Evolutionary conservation across 177 flowering plant genomes (phyloP), one percentile per base, ranked within the genome.

Genomic region (Vitis hybrid): DNA sequence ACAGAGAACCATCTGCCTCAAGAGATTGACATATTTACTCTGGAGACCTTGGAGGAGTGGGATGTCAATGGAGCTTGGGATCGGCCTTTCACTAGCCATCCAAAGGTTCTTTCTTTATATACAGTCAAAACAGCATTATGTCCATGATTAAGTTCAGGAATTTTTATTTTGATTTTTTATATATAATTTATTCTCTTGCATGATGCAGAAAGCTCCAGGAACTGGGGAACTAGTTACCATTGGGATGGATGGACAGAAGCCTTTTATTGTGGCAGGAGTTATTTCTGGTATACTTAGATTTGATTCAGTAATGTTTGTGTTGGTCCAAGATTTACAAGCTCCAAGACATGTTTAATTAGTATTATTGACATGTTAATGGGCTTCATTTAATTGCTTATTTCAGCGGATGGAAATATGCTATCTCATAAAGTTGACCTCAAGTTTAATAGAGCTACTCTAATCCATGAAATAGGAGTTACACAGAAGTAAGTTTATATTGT

Each of bases 1-100:
- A 75, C 89, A 9, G 90, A 90, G 78, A 86, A 86, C 71, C 78
- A 86, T 69, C 1, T 83, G 40, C 88, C 95, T n/a, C 90, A 87
- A 60, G 88, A 87, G 78, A 70, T 90, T 51, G 86, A 88, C 70
- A 74, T 83, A 40, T 65, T 30, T 6, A 82, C 82, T 2, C 79
- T 90, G 0, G 60, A 80, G 70, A 80, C 87, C 32, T 21, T 78
- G 15, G 77, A 66, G 3, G 67, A 75, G 51, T 90, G 91, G 90
- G 75, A 84, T 74, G 52, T 87, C 2, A 72, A 72, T 74, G 88
- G 85, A 46, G 64, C 75, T 46, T 87, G 92, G 92, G 75, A 72
- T 52, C 75, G 91, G n/a, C 85, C 95, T 27, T 90, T 90, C 67
- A 83, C 87, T 11, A 79, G 88, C 76, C 92, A 90, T 65, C 91